These are phyloP conservation scores for Pyrenophora seminiperda DNA, from an alignment of 2,329 filamentous ascomycete genomes.

Conservation along the genomic window DNA sequence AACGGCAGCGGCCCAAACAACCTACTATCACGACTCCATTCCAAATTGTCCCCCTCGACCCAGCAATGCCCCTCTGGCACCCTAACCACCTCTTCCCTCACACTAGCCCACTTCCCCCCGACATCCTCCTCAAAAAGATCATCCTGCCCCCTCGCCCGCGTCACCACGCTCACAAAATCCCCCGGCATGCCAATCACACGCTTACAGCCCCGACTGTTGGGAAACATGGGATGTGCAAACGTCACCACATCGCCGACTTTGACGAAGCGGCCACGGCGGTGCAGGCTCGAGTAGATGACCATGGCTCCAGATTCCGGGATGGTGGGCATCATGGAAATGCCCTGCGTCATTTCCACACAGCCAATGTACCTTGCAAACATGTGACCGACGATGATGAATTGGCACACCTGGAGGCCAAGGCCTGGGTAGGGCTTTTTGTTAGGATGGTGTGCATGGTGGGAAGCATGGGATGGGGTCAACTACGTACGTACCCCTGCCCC, in stretches of 20 bases:
- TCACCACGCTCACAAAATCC: slow-evolving; percentile 73
- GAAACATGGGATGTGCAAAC: slow-evolving; percentile 72
- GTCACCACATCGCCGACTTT: slow-evolving; percentile 83
- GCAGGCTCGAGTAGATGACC: slow-evolving; percentile 35
- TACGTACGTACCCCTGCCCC: slow-evolving; percentile 8
- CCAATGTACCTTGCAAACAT: slow-evolving; percentile 60
- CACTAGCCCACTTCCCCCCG: slow-evolving; percentile 34
- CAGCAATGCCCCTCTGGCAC: slow-evolving; percentile 93
- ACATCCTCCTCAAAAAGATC: slow-evolving; percentile 29
- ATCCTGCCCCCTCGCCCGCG: slow-evolving; percentile 54
- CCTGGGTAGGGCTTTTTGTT: slow-evolving; percentile 6
- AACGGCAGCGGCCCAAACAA: slow-evolving; percentile 85
- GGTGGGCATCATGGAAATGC: slow-evolving; percentile 90
- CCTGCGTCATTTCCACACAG: slow-evolving; percentile 64
- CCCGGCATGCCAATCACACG: slow-evolving; percentile 66
- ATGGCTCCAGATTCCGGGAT: slow-evolving; percentile 52
- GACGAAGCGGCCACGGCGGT: slow-evolving; percentile 63
- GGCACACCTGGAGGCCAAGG: slow-evolving; percentile 15
- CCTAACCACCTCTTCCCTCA: slow-evolving; percentile 64
- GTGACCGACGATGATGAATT: slow-evolving; percentile 39
- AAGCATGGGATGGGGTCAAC: not conserved
- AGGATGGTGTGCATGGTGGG: not conserved
- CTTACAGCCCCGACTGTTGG: slow-evolving; percentile 71
- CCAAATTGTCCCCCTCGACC: slow-evolving; percentile 85
- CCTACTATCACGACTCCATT: slow-evolving; percentile 83